Percentiles rank a stretch among this genome's conserved stretches.
phyloP scores from a whole-genome alignment of 352 stramenopile genomes.

The Elongisporangium anandrum region DNA sequence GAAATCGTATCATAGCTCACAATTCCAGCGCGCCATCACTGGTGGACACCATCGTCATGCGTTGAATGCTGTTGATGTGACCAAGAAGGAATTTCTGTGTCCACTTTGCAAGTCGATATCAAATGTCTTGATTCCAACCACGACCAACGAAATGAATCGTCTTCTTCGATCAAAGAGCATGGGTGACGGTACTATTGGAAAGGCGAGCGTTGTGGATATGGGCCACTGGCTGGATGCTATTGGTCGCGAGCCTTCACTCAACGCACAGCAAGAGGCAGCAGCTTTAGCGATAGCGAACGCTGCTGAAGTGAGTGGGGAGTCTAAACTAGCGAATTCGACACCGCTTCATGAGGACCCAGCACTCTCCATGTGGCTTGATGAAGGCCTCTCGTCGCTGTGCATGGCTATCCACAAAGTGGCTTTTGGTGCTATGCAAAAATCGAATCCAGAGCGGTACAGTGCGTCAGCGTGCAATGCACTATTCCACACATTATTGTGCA shows the following conservation, averaged over 20 bases:
- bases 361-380: constrained; percentile 51
- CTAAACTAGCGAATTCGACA: not conserved
- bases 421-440: constrained; percentile 79
- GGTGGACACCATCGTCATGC: constrained; percentile 91
- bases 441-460: constrained; percentile 73
- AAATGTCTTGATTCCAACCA: constrained; percentile 93
- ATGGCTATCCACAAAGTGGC: constrained; percentile 85
- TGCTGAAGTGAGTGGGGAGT: not conserved
- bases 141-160: constrained; percentile 44
- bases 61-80: constrained; percentile 93
- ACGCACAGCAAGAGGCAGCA: not conserved
- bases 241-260: not conserved
- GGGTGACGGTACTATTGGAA: not conserved
- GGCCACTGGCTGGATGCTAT: constrained; percentile 41
- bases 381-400: constrained; percentile 70
- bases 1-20: constrained; percentile 92
- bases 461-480: constrained; percentile 70
- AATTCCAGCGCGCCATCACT: constrained; percentile 91
- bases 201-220: constrained; percentile 12
- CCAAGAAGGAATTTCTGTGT: constrained; percentile 96
- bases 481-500: constrained; percentile 78
- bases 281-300: not conserved
- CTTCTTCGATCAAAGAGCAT: constrained; percentile 12
- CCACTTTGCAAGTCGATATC: constrained; percentile 97
- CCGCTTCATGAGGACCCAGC: not conserved